phyloP scores from a whole-genome alignment of 78 protist genomes.

The Dictyostelium citrinum region DNA sequence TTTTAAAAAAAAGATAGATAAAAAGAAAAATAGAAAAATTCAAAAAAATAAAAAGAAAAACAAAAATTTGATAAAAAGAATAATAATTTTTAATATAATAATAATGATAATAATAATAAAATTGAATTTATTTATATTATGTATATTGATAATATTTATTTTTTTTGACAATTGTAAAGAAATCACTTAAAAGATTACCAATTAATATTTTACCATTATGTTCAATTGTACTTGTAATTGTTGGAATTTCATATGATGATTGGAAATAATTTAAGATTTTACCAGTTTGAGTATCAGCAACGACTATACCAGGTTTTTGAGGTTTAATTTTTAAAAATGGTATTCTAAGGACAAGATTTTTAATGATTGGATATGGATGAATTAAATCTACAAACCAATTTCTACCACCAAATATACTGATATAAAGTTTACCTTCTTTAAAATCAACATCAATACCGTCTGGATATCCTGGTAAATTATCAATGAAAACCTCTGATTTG shows the following conservation, averaged over 20 bases:
- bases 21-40: no score
- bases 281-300: conserved; percentile 20
- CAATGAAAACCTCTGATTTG: background rate
- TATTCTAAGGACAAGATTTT: background rate
- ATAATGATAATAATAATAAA: no score
- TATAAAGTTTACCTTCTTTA: background rate
- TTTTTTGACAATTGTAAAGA: background rate
- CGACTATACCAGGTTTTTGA: background rate
- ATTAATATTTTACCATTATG: background rate
- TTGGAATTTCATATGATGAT: background rate
- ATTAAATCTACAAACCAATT: background rate
- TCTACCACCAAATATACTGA: conserved; percentile 2
- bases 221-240: background rate
- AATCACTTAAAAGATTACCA: background rate
- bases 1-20: no score
- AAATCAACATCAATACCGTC: conserved; percentile 13
- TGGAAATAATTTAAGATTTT: background rate
- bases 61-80: no score
- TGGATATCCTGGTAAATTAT: conserved; percentile 47
- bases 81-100: no score
- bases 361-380: background rate
- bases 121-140: no score
- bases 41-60: no score
- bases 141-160: no score
- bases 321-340: background rate